Percentiles rank a stretch among this genome's conserved stretches.
phyloP scores from a whole-genome alignment of 345 rosid species.

The Cardamine resedifolia region DNA sequence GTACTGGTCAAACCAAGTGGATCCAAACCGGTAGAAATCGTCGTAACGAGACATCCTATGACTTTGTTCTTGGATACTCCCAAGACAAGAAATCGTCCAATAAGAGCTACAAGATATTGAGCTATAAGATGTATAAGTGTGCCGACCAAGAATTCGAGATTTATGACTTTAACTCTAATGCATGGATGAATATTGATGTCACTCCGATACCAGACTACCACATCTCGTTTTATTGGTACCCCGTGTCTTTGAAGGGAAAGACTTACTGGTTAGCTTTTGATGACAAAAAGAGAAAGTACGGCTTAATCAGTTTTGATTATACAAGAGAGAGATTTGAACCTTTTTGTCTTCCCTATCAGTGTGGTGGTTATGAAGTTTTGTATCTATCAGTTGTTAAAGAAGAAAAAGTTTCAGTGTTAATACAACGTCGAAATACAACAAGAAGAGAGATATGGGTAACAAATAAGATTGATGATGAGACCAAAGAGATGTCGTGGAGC shows the following conservation, averaged over 20 bases:
- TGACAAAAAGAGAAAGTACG: neutral
- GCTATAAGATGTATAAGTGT: neutral
- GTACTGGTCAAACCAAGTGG: neutral
- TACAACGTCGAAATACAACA: neutral
- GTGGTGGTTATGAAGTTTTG: too few relatives aligned
- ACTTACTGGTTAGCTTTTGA: neutral
- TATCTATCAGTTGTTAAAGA: neutral
- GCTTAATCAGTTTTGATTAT: neutral
- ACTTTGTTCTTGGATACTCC: neutral
- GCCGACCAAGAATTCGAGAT: neutral
- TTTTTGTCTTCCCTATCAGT: neutral
- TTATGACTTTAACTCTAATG: neutral
- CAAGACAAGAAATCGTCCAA: neutral
- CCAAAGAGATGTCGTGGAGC: neutral
- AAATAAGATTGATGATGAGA: neutral
- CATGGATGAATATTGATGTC: neutral
- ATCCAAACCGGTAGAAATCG: neutral
- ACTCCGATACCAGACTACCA: neutral
- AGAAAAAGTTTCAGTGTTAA: neutral
- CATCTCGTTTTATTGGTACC: neutral
- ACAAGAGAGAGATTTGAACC: neutral
- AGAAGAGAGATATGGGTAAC: neutral
- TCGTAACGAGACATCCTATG: too few relatives aligned
- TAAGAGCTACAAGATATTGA: neutral
- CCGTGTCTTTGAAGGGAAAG: neutral